Base-by-base conservation (phyloP, 495 filamentous ascomycete genomes). In the Sordaria brevicollis region DNA sequence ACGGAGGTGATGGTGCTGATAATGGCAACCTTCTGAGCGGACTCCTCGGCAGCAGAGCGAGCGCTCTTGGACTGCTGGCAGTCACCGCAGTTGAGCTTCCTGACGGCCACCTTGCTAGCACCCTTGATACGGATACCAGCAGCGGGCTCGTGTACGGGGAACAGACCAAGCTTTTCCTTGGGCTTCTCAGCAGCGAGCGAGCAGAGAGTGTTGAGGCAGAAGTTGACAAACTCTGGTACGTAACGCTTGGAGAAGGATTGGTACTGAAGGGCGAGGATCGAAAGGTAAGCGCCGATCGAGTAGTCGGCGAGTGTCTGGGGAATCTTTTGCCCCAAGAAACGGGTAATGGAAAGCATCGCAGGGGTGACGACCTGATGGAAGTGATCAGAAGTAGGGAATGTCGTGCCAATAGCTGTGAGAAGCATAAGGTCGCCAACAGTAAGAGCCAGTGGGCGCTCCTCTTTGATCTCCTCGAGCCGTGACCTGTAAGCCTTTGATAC, bases 351-450 rank as follows among this genome's bases (percentile, higher is more conserved):
- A 7, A 97, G 86, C 76, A 92, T 90, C 1, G 94, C 91, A 0
- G 95, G 95, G 5, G 95, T 98, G 65, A 91, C 89, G 17, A 98
- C 91, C 68, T 93, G 90, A 73, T 98, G 95, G 79, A 97, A 98
- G 78, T 97, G 93, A 80, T 99, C 95, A 0, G 92, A 96, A 0
- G 96, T 97, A 5, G 96, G 93, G 77, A 96, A 99, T 70, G 94
- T 91, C 8, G 89, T 88, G 35, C 88, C 88, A 72, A 97, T 86
- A 0, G 93, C 93, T 1, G 92, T 94, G 41, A 99, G 80, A 33
- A 96, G 77, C 10, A 93, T 78, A 29, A 98, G 83, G 76, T 98
- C 93, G 4, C 92, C 91, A 10, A 89, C 84, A 2, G 83, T 88
- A 11, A 90, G 88, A 19, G 81, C 83, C 65, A 89, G 81, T 6